These are phyloP conservation scores for Penicillium sp. DNA, from an alignment of 2,329 filamentous ascomycete species.

Conservation along the genomic window DNA sequence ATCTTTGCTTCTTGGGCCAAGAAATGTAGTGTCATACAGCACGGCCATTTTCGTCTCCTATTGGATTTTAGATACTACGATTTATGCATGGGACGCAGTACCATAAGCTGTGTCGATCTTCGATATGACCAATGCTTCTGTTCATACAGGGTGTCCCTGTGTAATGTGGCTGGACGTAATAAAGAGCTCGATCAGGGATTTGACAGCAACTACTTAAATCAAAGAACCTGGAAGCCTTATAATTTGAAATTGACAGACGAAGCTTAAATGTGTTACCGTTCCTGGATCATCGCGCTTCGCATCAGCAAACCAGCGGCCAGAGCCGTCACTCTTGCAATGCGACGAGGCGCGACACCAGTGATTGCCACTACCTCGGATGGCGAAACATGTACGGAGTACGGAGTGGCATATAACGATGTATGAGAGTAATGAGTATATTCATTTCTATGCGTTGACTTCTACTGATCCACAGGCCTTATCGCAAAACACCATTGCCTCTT, in stretches of 20 bases:
- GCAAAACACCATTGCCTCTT: neutral
- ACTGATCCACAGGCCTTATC: neutral
- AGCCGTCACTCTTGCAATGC: neutral
- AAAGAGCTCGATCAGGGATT: neutral
- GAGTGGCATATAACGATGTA: neutral
- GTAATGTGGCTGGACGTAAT: neutral
- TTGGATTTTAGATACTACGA: neutral
- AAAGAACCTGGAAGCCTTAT: neutral
- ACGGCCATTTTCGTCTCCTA: neutral
- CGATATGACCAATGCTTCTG: neutral
- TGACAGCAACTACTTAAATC: neutral
- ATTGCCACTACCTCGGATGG: neutral
- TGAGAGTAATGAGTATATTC: neutral
- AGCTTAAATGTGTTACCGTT: conserved; percentile 2
- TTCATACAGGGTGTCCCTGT: neutral
- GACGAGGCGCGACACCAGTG: conserved; percentile 2
- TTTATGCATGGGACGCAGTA: neutral
- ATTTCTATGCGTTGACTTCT: neutral
- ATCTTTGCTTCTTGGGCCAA: neutral
- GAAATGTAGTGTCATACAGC: conserved; percentile 2
- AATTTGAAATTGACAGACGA: neutral
- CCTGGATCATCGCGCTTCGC: neutral
- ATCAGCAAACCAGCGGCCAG: conserved; percentile 2
- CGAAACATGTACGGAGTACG: neutral
- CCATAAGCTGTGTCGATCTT: neutral